Base-by-base conservation (phyloP, 2,329 filamentous ascomycete genomes). In the Fusarium buxicola region DNA sequence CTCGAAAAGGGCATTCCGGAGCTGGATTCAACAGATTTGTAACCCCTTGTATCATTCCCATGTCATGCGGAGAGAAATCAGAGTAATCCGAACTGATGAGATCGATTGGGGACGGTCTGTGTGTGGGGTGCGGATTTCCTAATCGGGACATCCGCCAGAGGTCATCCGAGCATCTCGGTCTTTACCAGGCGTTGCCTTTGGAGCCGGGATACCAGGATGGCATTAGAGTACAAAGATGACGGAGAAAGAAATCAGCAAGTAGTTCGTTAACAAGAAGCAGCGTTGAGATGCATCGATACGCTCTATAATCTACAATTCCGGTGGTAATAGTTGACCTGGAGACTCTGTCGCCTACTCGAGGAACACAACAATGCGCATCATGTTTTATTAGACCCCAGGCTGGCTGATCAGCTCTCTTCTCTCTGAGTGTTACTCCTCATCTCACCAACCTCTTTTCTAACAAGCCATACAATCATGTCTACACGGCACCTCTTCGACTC, bases 401-500 rank as follows among this genome's bases (percentile, higher is more conserved):
- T 25, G 35, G 28, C 51, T 40, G 51, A 24, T 40, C 18, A 34
- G 7, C 15, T 18, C 25, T 16, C 27, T 5, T 25, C 11, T 7
- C 10, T 8, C 6, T 15, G 39, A n/a, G 44, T 10, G 24, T 4
- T 34, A 7, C n/a, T 25, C 7, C n/a, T 36, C 36, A 10, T 25
- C 24, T 53, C 34, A 28, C 34, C 16, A 39, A 11, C 13, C 24
- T n/a, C 15, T 8, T 8, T 8, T 27, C 30, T 8, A 9, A 21
- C 31, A 21, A 50, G 16, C 32, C 47, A n/a, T 25, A 28, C 27
- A 53, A 16, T 8, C 49, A 85, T 86, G 83, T 85, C 83, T 21
- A 83, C 77, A 55, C 77, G 80, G 12, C 83, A 85, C 58, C 79
- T 86, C 61, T 85, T 84, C 69, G 72, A 80, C 56, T 83, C 82